These are phyloP conservation scores for Penicillium canariense DNA, from an alignment of 495 filamentous ascomycete genomes.

Conservation along the genomic window DNA sequence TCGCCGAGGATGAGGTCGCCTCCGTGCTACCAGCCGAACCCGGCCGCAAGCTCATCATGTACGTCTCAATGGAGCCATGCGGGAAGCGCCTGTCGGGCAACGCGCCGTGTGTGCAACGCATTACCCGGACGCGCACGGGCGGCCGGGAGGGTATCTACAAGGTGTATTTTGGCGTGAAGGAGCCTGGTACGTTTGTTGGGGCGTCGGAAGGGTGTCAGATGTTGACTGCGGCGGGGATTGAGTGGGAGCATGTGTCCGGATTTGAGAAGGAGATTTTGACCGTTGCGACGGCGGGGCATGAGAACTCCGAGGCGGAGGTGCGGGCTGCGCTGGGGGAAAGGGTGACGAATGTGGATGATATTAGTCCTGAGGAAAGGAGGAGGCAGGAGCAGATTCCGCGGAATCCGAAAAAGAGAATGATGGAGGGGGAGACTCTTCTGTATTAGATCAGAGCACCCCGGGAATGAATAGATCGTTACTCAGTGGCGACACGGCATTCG, in stretches of 20 bases:
- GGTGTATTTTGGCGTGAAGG: slow-evolving; percentile 84
- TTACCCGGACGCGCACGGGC: slow-evolving; percentile 53
- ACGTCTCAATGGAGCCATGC: slow-evolving; percentile 96
- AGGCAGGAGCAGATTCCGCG: slow-evolving; percentile 33
- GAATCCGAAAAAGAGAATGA: slow-evolving; percentile 51
- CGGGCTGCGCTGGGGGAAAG: slow-evolving; percentile 28
- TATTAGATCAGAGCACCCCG: slow-evolving; percentile 11
- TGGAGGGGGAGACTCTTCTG: slow-evolving; percentile 34
- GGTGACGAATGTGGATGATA: slow-evolving; percentile 35
- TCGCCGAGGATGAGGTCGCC: slow-evolving; percentile 55
- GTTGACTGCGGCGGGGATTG: slow-evolving; percentile 71
- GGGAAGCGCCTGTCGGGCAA: slow-evolving; percentile 78
- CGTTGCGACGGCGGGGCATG: slow-evolving; percentile 81
- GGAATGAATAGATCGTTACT: not conserved
- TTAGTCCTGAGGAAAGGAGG: slow-evolving; percentile 35
- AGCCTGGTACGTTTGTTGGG: slow-evolving; percentile 85
- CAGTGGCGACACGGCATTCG: not conserved
- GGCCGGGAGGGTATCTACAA: slow-evolving; percentile 59
- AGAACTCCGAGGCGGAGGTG: slow-evolving; percentile 39
- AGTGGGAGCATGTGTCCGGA: slow-evolving; percentile 67
- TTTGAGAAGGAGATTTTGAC: slow-evolving; percentile 77
- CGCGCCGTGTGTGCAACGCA: slow-evolving; percentile 75
- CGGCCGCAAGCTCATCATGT: slow-evolving; percentile 58
- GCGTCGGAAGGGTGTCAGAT: slow-evolving; percentile 70
- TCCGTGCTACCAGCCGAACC: slow-evolving; percentile 50